Base-by-base conservation (phyloP, 1,139 yeast species). In the Sugiyamaella xylanicola region DNA sequence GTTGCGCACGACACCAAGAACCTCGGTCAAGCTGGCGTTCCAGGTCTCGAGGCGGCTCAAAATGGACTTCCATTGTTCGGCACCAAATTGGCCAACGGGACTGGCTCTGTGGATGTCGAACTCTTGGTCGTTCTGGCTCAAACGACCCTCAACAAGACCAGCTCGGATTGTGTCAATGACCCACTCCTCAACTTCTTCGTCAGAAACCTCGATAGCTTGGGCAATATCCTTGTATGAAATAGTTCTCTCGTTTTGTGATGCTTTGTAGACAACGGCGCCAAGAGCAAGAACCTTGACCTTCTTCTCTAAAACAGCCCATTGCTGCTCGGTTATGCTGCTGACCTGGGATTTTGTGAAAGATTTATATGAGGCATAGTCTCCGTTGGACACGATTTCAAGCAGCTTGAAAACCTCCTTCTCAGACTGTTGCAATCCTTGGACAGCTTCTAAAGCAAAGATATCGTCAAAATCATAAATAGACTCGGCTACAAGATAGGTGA, bases 91-190 rank as follows among this genome's bases (percentile, higher is more conserved):
- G 27, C 79, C 77, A 35, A 74, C 64, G 20, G 71, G 66, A 32
- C 69, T 60, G 32, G 74, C 74, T 36, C 74, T 65, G 65, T 75
- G 78, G 27, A 77, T 67, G 54, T 67, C 65, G 59, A 76, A 72
- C 51, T 63, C 63, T 58, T 69, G 65, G 45, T 67, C 65, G 45
- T 74, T 66, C 65, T 76, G 80, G 55, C 74, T 70, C 65, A 76
- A 68, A 54, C 78, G 72, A 56, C 79, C 80, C 62, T 73, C 73
- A 27, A 76, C 65, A 29, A 76, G 70, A 3, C 77, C 77, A 3
- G 77, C 76, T 54, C 76, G 71, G 57, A 76, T 73, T 21, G 76
- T 72, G 49, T 76, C 78, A 56, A 76, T 74, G 41, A 76, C 68
- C 71, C 77, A 72, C 36, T 68, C 48, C 63, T 76, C 80, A 36